A percentile compares a stretch with the other conserved stretches of the same genome.
phyloP scores from a whole-genome alignment of 1,284 basidiomycete genomes.

The Sporisorium sorghi region DNA sequence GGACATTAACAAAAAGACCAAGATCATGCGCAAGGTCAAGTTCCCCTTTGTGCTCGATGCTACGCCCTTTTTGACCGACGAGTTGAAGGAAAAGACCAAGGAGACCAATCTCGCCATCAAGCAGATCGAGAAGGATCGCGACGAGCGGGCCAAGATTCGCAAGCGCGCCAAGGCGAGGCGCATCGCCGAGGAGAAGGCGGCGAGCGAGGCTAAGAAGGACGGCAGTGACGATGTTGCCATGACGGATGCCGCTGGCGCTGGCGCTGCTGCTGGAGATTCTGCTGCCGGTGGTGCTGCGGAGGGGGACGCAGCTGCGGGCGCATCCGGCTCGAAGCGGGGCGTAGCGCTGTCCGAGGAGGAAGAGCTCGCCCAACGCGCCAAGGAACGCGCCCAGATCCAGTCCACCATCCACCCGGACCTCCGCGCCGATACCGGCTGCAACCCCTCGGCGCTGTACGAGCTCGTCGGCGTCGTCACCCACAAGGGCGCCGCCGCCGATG shows the following conservation, averaged over 20 bases:
- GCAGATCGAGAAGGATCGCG: constrained; percentile 83
- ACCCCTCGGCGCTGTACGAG: constrained; percentile 83
- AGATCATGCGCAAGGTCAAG: constrained; percentile 85
- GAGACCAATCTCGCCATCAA: constrained; percentile 80
- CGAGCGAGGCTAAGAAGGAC: constrained; percentile 23
- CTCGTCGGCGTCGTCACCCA: constrained; percentile 94
- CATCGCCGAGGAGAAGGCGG: constrained; percentile 58
- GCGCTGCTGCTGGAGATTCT: not conserved
- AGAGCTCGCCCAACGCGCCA: constrained; percentile 73
- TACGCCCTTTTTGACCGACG: constrained; percentile 83
- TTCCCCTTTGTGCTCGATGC: constrained; percentile 89
- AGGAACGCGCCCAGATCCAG: constrained; percentile 47
- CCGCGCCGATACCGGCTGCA: constrained; percentile 78
- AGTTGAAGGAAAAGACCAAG: constrained; percentile 78
- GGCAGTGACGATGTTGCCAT: constrained; percentile 72
- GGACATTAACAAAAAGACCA: constrained; percentile 80
- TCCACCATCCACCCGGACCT: constrained; percentile 77
- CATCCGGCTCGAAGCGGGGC: constrained; percentile 31
- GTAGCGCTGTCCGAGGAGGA: constrained; percentile 74
- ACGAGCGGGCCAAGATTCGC: constrained; percentile 84
- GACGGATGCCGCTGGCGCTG: constrained; percentile 72
- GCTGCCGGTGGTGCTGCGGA: not conserved
- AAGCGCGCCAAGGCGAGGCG: constrained; percentile 77
- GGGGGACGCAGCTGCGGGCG: not conserved
- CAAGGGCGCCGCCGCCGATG: constrained; percentile 93